phyloP scores from a whole-genome alignment of 1,284 basidiomycete species.

The Ceratobasidium sp. region DNA sequence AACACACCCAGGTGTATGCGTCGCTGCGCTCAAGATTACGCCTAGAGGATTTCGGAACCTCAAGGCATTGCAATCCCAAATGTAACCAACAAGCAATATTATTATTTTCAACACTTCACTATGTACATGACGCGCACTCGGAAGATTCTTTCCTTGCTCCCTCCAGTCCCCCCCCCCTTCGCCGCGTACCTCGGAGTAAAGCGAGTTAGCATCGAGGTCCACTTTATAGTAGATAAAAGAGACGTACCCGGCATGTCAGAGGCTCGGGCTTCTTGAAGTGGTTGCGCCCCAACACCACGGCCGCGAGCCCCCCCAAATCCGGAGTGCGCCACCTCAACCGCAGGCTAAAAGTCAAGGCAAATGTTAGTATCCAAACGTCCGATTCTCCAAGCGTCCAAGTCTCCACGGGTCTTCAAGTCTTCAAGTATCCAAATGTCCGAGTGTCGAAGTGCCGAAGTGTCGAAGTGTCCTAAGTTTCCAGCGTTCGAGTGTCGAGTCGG shows the following conservation, averaged over 20 bases:
- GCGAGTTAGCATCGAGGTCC: not conserved
- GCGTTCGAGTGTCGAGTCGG: no score
- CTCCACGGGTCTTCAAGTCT: no score
- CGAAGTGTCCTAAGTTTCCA: no score
- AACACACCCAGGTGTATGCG: no score
- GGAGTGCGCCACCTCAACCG: not conserved
- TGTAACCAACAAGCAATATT: not conserved
- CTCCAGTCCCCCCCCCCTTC: not conserved
- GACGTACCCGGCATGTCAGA: constrained; percentile 15
- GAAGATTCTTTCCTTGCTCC: not conserved
- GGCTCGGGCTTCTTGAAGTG: constrained; percentile 7
- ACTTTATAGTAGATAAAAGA: not conserved
- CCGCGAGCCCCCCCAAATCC: not conserved
- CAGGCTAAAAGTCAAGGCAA: not conserved
- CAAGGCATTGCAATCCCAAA: not conserved
- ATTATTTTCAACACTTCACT: not conserved
- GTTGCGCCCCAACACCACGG: constrained; percentile 23
- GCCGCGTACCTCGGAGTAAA: not conserved
- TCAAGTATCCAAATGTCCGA: no score
- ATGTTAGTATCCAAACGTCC: no score
- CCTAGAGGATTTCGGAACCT: no score
- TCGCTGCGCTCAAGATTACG: no score
- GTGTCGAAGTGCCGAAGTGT: no score
- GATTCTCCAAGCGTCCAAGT: no score
- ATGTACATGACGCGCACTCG: not conserved